These are phyloP conservation scores for Plasmodium gallinaceum DNA, from an alignment of 169 alveolate species.

Conservation along the genomic window DNA sequence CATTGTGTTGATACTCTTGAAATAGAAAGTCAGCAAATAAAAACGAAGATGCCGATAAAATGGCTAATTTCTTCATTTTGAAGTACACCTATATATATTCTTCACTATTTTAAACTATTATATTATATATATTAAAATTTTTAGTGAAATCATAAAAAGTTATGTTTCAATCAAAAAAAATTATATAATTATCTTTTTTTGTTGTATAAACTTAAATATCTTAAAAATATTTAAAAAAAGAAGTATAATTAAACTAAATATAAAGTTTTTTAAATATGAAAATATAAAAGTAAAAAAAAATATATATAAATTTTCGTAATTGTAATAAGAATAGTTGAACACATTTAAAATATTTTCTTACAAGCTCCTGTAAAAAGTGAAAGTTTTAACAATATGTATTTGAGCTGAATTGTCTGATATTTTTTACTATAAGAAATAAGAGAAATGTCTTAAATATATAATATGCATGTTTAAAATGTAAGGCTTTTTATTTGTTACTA, in stretches of 20 bases:
- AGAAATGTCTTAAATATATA: background rate
- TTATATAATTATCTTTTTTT: background rate
- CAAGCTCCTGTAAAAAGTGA: too few species aligned
- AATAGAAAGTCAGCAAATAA: slow-evolving; percentile 27
- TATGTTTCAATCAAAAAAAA: background rate
- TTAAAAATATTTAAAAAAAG: slow-evolving; percentile 4
- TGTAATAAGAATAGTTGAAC: too few species aligned
- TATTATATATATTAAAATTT: background rate
- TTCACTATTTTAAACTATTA: background rate
- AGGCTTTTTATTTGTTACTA: background rate
- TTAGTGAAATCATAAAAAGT: background rate
- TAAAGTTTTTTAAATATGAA: too few species aligned
- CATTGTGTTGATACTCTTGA: slow-evolving; percentile 19
- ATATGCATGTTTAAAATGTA: slow-evolving; percentile 43
- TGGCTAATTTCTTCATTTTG: slow-evolving; percentile 47
- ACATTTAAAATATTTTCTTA: too few species aligned
- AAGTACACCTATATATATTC: slow-evolving; percentile 1
- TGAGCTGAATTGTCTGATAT: too few species aligned
- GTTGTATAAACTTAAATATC: slow-evolving; percentile 9
- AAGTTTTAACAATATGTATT: too few species aligned
- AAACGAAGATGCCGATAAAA: slow-evolving; percentile 34
- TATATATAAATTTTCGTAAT: too few species aligned
- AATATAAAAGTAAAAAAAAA: too few species aligned
- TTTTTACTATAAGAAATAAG: background rate
- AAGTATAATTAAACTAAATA: too few species aligned